Conservation (phyloP, 202 grass and related monocot species). For the Setaria viridis region DNA sequence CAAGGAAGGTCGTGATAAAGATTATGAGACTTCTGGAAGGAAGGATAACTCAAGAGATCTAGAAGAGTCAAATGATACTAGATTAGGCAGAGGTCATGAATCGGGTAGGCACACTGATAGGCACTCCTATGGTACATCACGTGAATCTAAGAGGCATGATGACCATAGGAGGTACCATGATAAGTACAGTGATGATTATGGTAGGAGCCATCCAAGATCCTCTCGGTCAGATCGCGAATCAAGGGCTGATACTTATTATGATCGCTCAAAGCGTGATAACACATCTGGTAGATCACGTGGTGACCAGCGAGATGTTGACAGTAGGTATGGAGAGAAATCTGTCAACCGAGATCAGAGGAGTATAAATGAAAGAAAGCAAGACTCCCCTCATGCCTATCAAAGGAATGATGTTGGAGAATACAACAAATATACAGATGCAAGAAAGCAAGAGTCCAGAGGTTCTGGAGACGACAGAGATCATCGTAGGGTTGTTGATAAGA, state of each 20-base stretch:
- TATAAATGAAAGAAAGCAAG: conserved; percentile 66
- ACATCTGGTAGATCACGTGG: conserved; percentile 55
- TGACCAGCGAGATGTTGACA: conserved; percentile 50
- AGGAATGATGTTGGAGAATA: too few species aligned
- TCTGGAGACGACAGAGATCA: conserved; percentile 53
- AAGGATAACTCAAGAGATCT: conserved; percentile 59
- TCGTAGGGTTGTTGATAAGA: conserved; percentile 42
- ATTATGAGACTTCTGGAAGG: conserved; percentile 47
- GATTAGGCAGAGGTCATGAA: conserved; percentile 57
- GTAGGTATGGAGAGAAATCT: conserved; percentile 48
- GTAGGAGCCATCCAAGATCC: conserved; percentile 61
- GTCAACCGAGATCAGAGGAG: conserved; percentile 50
- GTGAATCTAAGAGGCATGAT: conserved; percentile 63
- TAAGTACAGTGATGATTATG: conserved; percentile 63
- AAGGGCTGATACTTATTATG: conserved; percentile 54
- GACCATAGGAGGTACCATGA: conserved; percentile 72
- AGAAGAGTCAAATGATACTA: conserved; percentile 47
- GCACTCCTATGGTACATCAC: conserved; percentile 56
- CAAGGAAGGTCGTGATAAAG: conserved; percentile 53
- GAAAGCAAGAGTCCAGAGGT: conserved; percentile 55
- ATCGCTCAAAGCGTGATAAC: conserved; percentile 49
- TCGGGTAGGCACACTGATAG: conserved; percentile 58
- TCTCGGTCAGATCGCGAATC: conserved; percentile 58
- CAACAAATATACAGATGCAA: conserved; percentile 19
- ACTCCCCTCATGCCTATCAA: neutral